Evolutionary conservation across 2,329 filamentous ascomycete genomes (phyloP), one percentile per base, ranked within the genome.

Genomic region (Colletotrichum abscissum): DNA sequence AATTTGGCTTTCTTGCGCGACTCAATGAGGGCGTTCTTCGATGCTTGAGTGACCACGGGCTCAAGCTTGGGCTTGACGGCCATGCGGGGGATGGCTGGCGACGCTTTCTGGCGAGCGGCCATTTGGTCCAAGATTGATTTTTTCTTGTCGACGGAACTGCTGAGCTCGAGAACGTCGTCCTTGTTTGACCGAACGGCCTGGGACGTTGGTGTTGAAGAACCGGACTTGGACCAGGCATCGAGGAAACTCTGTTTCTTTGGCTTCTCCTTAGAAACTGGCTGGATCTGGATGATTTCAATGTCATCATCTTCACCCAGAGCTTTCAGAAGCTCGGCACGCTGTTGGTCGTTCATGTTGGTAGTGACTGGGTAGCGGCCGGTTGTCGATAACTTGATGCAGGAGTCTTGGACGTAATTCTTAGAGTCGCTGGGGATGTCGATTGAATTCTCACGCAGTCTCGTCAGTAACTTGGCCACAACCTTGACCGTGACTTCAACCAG

Each of bases 401-500:
- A 91, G 78, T 92, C 91, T 67, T 89, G 88, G 76, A 96, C 91
- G 76, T 89, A 91, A 38, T 86, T 84, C 33, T 90, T 85, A 2
- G 92, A 88, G 4, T 86, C 86, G 16, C 88, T 81, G 49, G 91
- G 89, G 35, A 98, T 89, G 66, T 92, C 91, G 76, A 98, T 91
- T 66, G 90, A 88, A 63, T 94, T 92, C 76, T 95, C 92, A 54
- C 92, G 91, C n/a, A 99, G 86, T 26, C 95, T 92, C 16, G 90
- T 90, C 46, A 99, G 88, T 72, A 99, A 92, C 81, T 97, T 97
- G 77, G 92, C 91, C 38, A 98, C 90, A 33, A 98, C 89, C 33
- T 91, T 92, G 62, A 97, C 94, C 16, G 96, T 92, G 52, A 94
- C 94, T 73, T 89, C 91, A 46, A 97, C 92, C 8, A 99, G 89